Percentiles rank a stretch among this genome's conserved stretches.
phyloP scores from a whole-genome alignment of 768 basidiomycete species.

The Hygrophorus pudorinus region DNA sequence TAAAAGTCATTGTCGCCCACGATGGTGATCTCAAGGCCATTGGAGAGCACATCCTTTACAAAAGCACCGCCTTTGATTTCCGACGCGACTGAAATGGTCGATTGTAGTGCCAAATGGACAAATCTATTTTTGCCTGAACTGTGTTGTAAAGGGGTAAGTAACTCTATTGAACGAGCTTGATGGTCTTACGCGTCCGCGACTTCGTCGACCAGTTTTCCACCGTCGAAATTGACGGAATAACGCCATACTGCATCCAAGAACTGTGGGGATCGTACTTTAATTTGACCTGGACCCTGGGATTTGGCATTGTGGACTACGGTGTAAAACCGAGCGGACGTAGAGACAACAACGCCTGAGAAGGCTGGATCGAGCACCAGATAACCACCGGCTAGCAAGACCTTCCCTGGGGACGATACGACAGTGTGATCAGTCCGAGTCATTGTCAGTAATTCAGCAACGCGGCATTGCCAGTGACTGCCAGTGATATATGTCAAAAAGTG shows the following conservation, averaged over 20 bases:
- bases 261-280: constrained; percentile 84
- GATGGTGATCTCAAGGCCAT: constrained; percentile 69
- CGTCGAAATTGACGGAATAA: constrained; percentile 44
- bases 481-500: no score
- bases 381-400: constrained; percentile 91
- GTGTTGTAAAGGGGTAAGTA: constrained; percentile 9
- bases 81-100: constrained; percentile 55
- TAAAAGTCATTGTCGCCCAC: constrained; percentile 97
- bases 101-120: constrained; percentile 80
- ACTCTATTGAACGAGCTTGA: constrained; percentile 3
- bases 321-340: constrained; percentile 92
- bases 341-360: constrained; percentile 81
- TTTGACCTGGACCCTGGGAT: constrained; percentile 24
- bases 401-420: constrained; percentile 86
- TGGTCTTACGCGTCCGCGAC: constrained; percentile 29
- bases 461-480: no score
- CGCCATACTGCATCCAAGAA: constrained; percentile 76
- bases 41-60: constrained; percentile 31
- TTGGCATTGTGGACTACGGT: constrained; percentile 47
- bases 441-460: not conserved
- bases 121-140: constrained; percentile 76
- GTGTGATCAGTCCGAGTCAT: constrained; percentile 25
- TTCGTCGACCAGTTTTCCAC: constrained; percentile 23
- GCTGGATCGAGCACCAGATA: constrained; percentile 90
- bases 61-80: constrained; percentile 43